A percentile compares a stretch with the other conserved stretches of the same genome.
Conservation (phyloP, 352 stramenopile genomes). For the Phytophthora chlamydospora region DNA sequence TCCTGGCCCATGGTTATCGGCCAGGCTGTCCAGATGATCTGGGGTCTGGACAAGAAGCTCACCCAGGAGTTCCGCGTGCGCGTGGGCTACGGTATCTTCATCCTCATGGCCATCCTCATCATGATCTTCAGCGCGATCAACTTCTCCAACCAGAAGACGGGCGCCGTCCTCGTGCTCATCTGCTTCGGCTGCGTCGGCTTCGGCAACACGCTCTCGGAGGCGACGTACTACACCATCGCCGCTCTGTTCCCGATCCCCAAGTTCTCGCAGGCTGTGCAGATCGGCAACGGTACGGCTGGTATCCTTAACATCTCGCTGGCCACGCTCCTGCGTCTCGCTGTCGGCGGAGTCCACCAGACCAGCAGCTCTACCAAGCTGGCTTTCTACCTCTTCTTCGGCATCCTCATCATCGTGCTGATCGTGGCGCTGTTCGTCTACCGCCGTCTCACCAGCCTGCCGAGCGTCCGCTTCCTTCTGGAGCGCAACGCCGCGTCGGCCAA, state of each 20-base stretch:
- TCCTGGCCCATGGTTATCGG: conserved; percentile 55
- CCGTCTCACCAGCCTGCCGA: conserved; percentile 39
- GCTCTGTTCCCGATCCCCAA: conserved; percentile 69
- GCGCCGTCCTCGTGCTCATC: conserved; percentile 47
- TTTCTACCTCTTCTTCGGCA: conserved; percentile 73
- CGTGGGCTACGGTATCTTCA: conserved; percentile 52
- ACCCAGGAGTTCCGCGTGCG: conserved; percentile 39
- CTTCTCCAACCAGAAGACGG: conserved; percentile 44
- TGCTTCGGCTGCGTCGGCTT: conserved; percentile 51
- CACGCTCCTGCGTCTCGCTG: conserved; percentile 57
- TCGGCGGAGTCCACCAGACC: conserved; percentile 50
- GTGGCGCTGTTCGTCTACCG: conserved; percentile 52
- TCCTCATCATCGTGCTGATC: conserved; percentile 60
- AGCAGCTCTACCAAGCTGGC: conserved; percentile 36
- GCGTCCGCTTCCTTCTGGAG: conserved; percentile 60
- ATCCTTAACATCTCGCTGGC: conserved; percentile 64
- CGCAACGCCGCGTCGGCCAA: conserved; percentile 44
- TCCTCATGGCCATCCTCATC: conserved; percentile 49
- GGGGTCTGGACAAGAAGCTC: conserved; percentile 56
- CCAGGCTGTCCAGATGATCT: conserved; percentile 50
- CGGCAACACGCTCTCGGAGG: conserved; percentile 54
- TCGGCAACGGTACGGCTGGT: conserved; percentile 58
- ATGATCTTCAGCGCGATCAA: conserved; percentile 56
- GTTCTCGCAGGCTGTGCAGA: conserved; percentile 73
- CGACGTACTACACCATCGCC: conserved; percentile 58